Evolutionary conservation across 2,329 filamentous ascomycete species (phyloP), one percentile per base, ranked within the genome.

Genomic region (Fusarium solani-melongenae): DNA sequence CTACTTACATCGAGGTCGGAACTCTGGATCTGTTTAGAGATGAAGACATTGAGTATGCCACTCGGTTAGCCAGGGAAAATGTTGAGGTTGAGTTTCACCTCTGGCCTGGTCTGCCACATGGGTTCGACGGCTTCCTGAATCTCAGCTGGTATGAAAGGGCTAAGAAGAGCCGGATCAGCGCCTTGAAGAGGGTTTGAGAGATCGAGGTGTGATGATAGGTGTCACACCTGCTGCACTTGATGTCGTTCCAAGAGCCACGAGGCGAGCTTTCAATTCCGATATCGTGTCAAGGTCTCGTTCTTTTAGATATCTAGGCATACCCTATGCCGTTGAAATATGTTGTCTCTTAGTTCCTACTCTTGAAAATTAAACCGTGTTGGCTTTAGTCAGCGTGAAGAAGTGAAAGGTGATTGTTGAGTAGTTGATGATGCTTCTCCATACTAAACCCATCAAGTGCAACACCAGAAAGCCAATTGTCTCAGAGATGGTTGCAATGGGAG

Each of bases 31-130:
- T 86, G 15, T 86, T 85, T 24, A 38, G 55, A 39, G 55, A 58
- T 20, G 55, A 58, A 12, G 34, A 39, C 11, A 29, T 39, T 14
- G 72, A 73, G 51, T 85, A 79, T 68, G 83, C 76, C 17, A 62
- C 57, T 10, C 73, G 76, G 64, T 67, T 85, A 59, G 72, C 73
- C 2, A 63, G 63, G 70, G 81, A 76, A 8, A 75, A 77, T 14
- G 79, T 83, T 7, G 77, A 81, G 51, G 76, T 83, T 2, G 84
- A 85, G 72, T 76, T 85, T 8, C 83, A 85, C 59, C 39, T 85
- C 49, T 84, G 82, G 75, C 79, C 80, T 1, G 84, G 84, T 2
- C 62, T 85, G 33, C 82, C 82, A 4, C 84, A 86, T 69, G 82
- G 77, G 0, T 85, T 83, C 4, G 76, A 77, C 15, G 71, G 71